Conservation (phyloP, 495 filamentous ascomycete genomes). For the Tuber brumale region DNA sequence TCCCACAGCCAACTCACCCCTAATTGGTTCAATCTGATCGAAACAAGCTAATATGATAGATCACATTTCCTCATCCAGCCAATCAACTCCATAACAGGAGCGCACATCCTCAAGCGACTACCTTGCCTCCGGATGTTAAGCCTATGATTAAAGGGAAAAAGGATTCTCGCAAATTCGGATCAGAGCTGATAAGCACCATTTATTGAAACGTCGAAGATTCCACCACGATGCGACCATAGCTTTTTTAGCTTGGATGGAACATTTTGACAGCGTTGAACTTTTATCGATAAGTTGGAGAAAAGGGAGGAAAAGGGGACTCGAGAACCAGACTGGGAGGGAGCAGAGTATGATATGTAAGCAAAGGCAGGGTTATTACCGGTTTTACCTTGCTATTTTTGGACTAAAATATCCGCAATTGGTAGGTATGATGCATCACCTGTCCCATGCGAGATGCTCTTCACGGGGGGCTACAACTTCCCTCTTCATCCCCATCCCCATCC, state of each 20-base stretch:
- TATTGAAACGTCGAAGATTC: constrained; percentile 1
- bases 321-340: background rate
- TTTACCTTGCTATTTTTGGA: background rate
- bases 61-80: constrained; percentile 5
- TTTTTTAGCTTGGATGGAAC: background rate
- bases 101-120: background rate
- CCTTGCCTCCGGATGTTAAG: background rate
- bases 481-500: background rate
- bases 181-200: constrained; percentile 1
- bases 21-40: constrained; percentile 5
- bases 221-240: constrained; percentile 4
- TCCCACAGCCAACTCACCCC: background rate
- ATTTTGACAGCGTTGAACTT: background rate
- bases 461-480: background rate
- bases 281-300: constrained; percentile 1
- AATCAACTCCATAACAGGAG: constrained; percentile 2
- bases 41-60: constrained; percentile 2
- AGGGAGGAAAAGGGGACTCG: background rate
- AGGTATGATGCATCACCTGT: constrained; percentile 2
- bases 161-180: background rate
- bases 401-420: background rate
- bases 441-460: background rate
- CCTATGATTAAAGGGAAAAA: constrained; percentile 1
- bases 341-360: background rate
- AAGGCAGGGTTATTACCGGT: background rate